Base-by-base conservation (phyloP, 2,329 filamentous ascomycete genomes). In the Penicillium sp. region DNA sequence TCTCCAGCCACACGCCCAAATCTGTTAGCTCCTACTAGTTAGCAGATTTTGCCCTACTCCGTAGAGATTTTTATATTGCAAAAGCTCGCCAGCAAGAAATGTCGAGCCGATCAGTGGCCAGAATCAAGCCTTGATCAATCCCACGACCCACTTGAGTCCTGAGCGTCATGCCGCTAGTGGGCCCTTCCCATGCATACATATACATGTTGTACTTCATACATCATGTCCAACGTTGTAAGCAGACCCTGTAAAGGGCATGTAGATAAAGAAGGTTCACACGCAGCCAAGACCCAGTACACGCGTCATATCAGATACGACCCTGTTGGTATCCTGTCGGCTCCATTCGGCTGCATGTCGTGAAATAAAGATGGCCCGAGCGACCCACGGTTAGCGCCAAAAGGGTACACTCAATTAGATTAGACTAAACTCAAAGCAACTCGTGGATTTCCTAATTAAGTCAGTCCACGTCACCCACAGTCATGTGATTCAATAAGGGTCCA, bases 121-220 rank as follows among this genome's bases (percentile, higher is more conserved):
- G 58, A 64, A 62, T 57, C 61, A 61, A 50, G 61, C 50, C 57
- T 64, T 62, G 48, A 57, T 60, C 59, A 47, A 57, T 57, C 48
- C 39, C 21, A 31, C 5, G 51, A 53, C 59, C 64, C 64, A 65
- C 64, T 58, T 57, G 33, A 53, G 31, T n/a, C 34, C 19, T 49
- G 36, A 44, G 45, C 33, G 50, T 58, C 57, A 54, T 51, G 49
- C 44, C 21, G 23, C 39, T 23, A 38, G 39, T 36, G 39, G 29
- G 21, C 10, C 39, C 16, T 45, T 45, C 39, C n/a, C 21, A 16
- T 29, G 25, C n/a, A 40, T 40, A 13, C 15, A 19, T 41, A 7
- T 41, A 31, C 10, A 31, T 19, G 25, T 19, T 29, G 41, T 19
- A 29, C 16, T 50, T 29, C 5, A 8, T 27, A 25, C 19, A 33